A percentile compares a stretch with the other conserved stretches of the same genome.
Conservation (phyloP, 2,329 filamentous ascomycete species). For the Aspergillus neotritici region DNA sequence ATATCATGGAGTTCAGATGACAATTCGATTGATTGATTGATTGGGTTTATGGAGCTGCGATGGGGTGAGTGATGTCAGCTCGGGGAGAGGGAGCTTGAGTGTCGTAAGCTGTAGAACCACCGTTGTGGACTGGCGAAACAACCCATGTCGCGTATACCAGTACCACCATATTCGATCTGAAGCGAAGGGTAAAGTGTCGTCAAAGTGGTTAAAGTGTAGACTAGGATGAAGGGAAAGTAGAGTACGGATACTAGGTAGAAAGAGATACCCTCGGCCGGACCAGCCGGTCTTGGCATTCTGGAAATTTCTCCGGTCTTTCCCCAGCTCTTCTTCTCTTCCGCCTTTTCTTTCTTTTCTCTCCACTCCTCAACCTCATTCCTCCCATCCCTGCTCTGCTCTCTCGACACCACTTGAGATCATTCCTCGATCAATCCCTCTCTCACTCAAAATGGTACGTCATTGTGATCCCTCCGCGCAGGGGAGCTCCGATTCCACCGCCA, state of each 20-base stretch:
- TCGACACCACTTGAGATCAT: slow-evolving; percentile 8
- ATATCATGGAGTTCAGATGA: slow-evolving; percentile 16
- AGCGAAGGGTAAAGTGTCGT: neutral
- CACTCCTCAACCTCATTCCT: slow-evolving; percentile 15
- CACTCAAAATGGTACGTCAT: slow-evolving; percentile 23
- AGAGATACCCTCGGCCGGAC: slow-evolving; percentile 30
- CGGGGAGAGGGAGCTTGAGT: too few species aligned
- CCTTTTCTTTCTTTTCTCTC: slow-evolving; percentile 27
- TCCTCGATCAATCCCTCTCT: neutral
- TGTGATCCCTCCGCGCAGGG: neutral
- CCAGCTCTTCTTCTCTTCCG: slow-evolving; percentile 31
- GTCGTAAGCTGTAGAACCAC: too few species aligned
- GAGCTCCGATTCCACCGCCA: slow-evolving; percentile 3
- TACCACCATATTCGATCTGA: neutral
- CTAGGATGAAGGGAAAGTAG: neutral
- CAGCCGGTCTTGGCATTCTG: slow-evolving; percentile 40
- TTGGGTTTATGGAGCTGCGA: too few species aligned
- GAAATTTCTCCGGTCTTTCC: slow-evolving; percentile 36
- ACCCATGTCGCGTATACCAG: too few species aligned
- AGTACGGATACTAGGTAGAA: too few species aligned
- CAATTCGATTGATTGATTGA: neutral
- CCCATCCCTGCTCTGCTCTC: slow-evolving; percentile 2
- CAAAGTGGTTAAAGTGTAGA: neutral
- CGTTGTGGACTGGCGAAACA: too few species aligned
- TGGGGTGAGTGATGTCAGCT: too few species aligned